Conservation (phyloP, 73 alveolate genomes). For the Tetrahymena malaccensis region DNA sequence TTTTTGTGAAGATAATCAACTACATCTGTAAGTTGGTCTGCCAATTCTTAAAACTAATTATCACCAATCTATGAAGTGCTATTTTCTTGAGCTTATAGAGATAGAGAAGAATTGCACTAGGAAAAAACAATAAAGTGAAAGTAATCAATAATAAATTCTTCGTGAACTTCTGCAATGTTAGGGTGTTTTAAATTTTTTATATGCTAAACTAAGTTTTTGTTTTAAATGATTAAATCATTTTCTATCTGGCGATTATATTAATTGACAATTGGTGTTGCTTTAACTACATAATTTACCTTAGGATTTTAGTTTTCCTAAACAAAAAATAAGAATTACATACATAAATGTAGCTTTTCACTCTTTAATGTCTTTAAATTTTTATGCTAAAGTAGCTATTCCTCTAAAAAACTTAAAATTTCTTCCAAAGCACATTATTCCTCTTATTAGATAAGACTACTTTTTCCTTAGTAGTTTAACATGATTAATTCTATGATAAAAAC, state of each 20-base stretch:
- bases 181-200: not conserved
- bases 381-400: not conserved
- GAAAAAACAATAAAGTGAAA: not conserved
- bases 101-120: not conserved
- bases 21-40: not conserved
- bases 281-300: not conserved
- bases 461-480: not conserved
- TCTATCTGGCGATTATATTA: not conserved
- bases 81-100: not conserved
- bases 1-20: not conserved
- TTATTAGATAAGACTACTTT: not conserved
- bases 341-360: not conserved
- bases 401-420: not conserved
- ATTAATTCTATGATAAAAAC: not conserved
- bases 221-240: not conserved
- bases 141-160: not conserved
- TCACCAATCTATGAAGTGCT: not conserved
- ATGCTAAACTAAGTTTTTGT: not conserved
- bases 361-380: not conserved
- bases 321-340: not conserved
- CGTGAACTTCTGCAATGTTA: not conserved
- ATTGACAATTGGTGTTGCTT: not conserved
- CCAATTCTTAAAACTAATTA: not conserved
- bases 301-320: not conserved
- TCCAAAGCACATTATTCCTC: not conserved